Base-by-base conservation (phyloP, 2,329 filamentous ascomycete species). In the Diplodia intermedia region DNA sequence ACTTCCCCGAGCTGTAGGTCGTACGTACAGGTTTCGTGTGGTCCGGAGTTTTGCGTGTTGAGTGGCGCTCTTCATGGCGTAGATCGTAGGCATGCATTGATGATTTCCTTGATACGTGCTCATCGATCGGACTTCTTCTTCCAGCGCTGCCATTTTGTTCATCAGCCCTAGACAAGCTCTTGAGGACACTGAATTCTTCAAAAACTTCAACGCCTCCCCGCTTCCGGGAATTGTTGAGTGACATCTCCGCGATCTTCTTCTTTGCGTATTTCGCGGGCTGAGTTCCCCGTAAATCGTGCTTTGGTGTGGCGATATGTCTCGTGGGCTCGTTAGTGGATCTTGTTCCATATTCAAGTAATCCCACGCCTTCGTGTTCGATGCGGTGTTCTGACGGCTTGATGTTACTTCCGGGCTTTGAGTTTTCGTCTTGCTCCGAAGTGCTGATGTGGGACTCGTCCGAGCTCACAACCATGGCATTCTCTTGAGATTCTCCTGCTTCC, bases 1-100 rank as follows among this genome's bases (percentile, higher is more conserved):
- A 33, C 29, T 33, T 65, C 4, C 31, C 26, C 4, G 50, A 47
- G 36, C 62, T 55, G n/a, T 65, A 55, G 11, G 50, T 29, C 11
- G 36, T 23, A 6, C 8, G 50, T 7, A 23, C 26, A 18, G 62
- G 33, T 2, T 52, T 54, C 18, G n/a, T 23, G 14, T 14, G 62
- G 2, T 4, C 20, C 26, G 62, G 47, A 15, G 47, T 52, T 4
- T 36, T 38, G 2, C 36, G 18, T 36, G n/a, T 31, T 38, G 55
- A 56, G n/a, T 7, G 29, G 18, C 9, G 26, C 1, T 49, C 66
- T 31, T 55, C 43, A 36, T 38, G 49, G 5, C 5, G 15, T 20
- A 54, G 43, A 15, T 36, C 65, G n/a, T 49, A 53, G 15, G 8
- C 23, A 23, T 52, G 23, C 26, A 60, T 20, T 12, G 2, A 20